Percentiles rank a stretch among this genome's conserved stretches.
Conservation (phyloP, 1,284 basidiomycete genomes). For the Pascua sp. region DNA sequence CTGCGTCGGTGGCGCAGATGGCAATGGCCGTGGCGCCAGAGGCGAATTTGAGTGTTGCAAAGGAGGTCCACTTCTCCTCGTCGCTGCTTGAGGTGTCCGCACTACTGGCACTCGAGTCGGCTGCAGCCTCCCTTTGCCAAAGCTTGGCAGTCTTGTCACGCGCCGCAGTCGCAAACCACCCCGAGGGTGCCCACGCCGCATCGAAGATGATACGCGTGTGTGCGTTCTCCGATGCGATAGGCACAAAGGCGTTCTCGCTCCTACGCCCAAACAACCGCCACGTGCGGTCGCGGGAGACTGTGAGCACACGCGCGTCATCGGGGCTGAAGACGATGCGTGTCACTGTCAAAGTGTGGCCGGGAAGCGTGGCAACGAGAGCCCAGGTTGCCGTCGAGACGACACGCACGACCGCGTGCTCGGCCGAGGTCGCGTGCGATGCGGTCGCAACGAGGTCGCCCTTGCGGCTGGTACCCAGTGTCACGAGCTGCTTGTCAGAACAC, state of each 20-base stretch:
- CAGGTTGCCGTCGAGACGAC: conserved; percentile 71
- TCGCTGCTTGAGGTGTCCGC: neutral
- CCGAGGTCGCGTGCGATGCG: conserved; percentile 79
- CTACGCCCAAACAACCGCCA: conserved; percentile 75
- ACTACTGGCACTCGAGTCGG: too few relatives aligned
- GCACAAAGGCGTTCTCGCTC: conserved; percentile 54
- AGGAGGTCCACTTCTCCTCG: neutral
- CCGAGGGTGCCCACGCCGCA: conserved; percentile 67
- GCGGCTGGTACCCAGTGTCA: conserved; percentile 69
- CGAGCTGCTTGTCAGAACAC: conserved; percentile 58
- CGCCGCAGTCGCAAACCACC: conserved; percentile 80
- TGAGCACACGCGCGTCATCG: conserved; percentile 71
- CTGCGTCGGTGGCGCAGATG: conserved; percentile 9
- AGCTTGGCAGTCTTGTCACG: conserved; percentile 82
- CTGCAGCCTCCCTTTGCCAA: neutral
- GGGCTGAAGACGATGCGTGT: conserved; percentile 85
- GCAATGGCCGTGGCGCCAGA: conserved; percentile 49
- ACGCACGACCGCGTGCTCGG: conserved; percentile 85
- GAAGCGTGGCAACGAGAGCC: conserved; percentile 57
- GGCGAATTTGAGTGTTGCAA: conserved; percentile 39
- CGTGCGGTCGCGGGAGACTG: conserved; percentile 84
- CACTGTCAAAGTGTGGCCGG: conserved; percentile 82
- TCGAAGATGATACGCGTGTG: conserved; percentile 96
- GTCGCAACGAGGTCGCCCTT: conserved; percentile 75
- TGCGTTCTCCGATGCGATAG: conserved; percentile 63